phyloP scores from a whole-genome alignment of 2,329 filamentous ascomycete genomes.

The Tolypocladium cylindrosporum region DNA sequence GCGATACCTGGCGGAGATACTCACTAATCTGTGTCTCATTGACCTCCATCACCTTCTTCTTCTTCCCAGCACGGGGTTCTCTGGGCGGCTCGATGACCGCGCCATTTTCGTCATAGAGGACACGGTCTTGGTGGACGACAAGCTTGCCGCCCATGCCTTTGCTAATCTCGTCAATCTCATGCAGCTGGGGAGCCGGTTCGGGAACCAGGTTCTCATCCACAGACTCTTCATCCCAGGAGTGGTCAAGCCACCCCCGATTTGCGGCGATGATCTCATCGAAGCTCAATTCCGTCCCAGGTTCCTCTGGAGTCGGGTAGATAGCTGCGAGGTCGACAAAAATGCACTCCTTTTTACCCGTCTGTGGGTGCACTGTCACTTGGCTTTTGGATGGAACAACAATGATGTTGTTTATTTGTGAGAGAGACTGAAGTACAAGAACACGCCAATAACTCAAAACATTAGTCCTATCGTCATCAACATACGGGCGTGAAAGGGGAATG shows the following conservation, averaged over 20 bases:
- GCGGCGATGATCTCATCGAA: conserved; percentile 87
- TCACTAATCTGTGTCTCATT: conserved; percentile 89
- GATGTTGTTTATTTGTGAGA: conserved; percentile 53
- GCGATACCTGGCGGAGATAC: conserved; percentile 19
- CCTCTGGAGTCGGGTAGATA: conserved; percentile 69
- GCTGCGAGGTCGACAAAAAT: conserved; percentile 80
- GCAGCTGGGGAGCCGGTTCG: conserved; percentile 14
- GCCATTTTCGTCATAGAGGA: conserved; percentile 51
- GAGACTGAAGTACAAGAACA: conserved; percentile 41
- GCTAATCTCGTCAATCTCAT: conserved; percentile 20
- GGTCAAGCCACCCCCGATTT: conserved; percentile 58
- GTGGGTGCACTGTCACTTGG: conserved; percentile 73
- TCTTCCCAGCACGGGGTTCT: conserved; percentile 43
- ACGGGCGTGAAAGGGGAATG: conserved; percentile 33
- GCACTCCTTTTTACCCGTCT: conserved; percentile 73
- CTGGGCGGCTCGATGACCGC: conserved; percentile 32
- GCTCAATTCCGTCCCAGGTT: conserved; percentile 65
- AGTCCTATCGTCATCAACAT: conserved; percentile 96
- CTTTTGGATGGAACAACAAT: conserved; percentile 60
- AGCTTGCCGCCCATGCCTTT: conserved; percentile 26
- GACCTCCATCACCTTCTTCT: conserved; percentile 73
- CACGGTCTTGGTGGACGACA: conserved; percentile 30
- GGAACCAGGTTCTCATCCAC: conserved; percentile 23
- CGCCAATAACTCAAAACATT: conserved; percentile 52
- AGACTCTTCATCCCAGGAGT: conserved; percentile 41